Evolutionary conservation across 2,329 filamentous ascomycete genomes (phyloP), one percentile per base, ranked within the genome.

Genomic region (Cryphonectria carpinicola): DNA sequence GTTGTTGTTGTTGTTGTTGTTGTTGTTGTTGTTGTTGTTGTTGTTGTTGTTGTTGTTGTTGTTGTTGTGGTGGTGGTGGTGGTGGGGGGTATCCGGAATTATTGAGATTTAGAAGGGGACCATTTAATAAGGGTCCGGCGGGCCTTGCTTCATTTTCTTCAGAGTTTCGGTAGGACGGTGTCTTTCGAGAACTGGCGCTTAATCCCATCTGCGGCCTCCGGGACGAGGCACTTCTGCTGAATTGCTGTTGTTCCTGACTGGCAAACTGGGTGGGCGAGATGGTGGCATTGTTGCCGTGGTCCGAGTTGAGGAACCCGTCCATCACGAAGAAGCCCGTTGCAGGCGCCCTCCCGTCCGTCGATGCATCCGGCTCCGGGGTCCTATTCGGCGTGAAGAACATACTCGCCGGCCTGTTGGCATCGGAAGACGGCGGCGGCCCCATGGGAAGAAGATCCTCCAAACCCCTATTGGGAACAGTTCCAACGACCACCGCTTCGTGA

Each of bases 241-340:
- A 14, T 2, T 25, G 35, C 14, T 54, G 7, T 8, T 19, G 43
- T 14, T 54, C n/a, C 11, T 39, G 43, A 8, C 43, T 39, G 41
- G 32, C 46, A 54, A 64, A 41, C 6, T n/a, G 58, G 8, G 49
- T 43, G 1, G 25, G 25, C 41, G 66, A 54, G 4, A 7, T 25
- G n/a, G 58, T 63, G 14, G 66, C 58, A 37, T 62, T 62, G n/a
- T 43, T 49, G 1, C 60, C 66, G 19, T 63, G 58, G 10, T 61
- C 58, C n/a, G 66, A 68, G n/a, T 68, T 68, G 22, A 56, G 49
- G 10, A 68, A 68, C 4, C 66, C 66, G 28, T 64, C 66, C 66
- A 68, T 68, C 35, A 68, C 66, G n/a, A 68, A 64, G 11, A 68
- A 68, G 19, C 66, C 66, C n/a, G 66, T 68, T 1, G 58, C 58